A percentile compares a stretch with the other conserved stretches of the same genome.
Conservation (phyloP, 257 asterid genomes). For the Salvia splendens region DNA sequence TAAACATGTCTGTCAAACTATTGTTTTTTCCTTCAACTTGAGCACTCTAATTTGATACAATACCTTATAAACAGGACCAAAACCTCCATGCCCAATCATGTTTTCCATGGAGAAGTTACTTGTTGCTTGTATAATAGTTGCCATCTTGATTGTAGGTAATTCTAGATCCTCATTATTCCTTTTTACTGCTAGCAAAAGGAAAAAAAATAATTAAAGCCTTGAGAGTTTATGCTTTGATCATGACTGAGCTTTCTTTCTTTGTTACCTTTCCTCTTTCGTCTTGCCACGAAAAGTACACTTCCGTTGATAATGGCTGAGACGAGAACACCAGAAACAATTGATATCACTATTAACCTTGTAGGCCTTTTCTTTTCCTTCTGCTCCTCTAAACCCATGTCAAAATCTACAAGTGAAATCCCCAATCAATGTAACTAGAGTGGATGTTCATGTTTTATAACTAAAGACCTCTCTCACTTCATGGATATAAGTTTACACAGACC, state of each 20-base stretch:
- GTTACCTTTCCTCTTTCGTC: slow-evolving; percentile 30
- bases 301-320: slow-evolving; percentile 21
- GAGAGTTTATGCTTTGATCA: background rate
- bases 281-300: background rate
- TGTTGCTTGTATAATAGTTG: slow-evolving; percentile 39
- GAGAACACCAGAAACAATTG: slow-evolving; percentile 21
- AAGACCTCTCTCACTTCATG: no score
- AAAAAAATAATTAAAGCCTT: background rate
- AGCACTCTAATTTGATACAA: background rate
- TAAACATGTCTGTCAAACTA: background rate
- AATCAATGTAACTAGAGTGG: no score
- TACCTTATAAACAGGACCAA: slow-evolving; percentile 56
- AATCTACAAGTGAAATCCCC: background rate
- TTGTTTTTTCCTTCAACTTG: background rate
- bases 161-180: slow-evolving; percentile 33
- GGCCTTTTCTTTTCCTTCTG: slow-evolving; percentile 7
- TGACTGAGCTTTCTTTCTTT: background rate
- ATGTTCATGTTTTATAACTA: no score
- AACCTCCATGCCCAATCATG: slow-evolving; percentile 39
- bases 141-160: slow-evolving; percentile 38
- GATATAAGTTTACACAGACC: no score
- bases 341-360: slow-evolving; percentile 19
- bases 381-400: background rate
- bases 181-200: slow-evolving; percentile 9
- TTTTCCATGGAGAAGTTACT: slow-evolving; percentile 42